phyloP scores from a whole-genome alignment of 1,139 yeast genomes.

The Magnusiomyces suaveolens region DNA sequence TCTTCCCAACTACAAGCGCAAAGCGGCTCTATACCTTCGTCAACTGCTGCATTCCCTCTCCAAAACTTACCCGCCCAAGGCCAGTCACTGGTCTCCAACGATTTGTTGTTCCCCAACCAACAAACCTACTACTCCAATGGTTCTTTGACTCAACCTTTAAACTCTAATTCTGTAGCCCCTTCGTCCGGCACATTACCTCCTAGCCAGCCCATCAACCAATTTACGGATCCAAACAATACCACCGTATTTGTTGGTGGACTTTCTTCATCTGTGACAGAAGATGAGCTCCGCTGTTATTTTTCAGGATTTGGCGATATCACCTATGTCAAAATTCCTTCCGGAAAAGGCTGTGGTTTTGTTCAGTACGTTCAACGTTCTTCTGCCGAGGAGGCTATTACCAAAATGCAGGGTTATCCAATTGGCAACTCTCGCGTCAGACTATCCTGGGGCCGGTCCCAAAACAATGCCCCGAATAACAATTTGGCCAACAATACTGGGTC shows the following conservation, averaged over 20 bases:
- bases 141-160: too few species aligned
- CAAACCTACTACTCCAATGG: too few species aligned
- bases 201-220: slow-evolving; percentile 40
- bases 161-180: not conserved
- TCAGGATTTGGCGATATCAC: slow-evolving; percentile 78
- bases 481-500: slow-evolving; percentile 4
- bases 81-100: too few species aligned
- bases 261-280: slow-evolving; percentile 65
- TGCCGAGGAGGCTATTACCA: slow-evolving; percentile 82
- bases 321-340: slow-evolving; percentile 81
- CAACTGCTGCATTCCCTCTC: too few species aligned
- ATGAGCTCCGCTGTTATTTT: slow-evolving; percentile 62
- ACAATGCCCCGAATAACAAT: slow-evolving; percentile 12
- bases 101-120: too few species aligned
- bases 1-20: too few species aligned
- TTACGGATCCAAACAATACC: slow-evolving; percentile 71
- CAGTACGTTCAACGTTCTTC: slow-evolving; percentile 69
- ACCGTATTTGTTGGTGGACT: slow-evolving; percentile 94
- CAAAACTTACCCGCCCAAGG: too few species aligned
- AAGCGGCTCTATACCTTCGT: too few species aligned
- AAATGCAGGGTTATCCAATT: slow-evolving; percentile 87
- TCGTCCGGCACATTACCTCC: not conserved
- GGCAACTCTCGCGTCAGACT: slow-evolving; percentile 77
- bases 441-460: slow-evolving; percentile 73
- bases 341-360: slow-evolving; percentile 91